Conservation (phyloP, 2,329 filamentous ascomycete genomes). For the Dendryphion nanum region DNA sequence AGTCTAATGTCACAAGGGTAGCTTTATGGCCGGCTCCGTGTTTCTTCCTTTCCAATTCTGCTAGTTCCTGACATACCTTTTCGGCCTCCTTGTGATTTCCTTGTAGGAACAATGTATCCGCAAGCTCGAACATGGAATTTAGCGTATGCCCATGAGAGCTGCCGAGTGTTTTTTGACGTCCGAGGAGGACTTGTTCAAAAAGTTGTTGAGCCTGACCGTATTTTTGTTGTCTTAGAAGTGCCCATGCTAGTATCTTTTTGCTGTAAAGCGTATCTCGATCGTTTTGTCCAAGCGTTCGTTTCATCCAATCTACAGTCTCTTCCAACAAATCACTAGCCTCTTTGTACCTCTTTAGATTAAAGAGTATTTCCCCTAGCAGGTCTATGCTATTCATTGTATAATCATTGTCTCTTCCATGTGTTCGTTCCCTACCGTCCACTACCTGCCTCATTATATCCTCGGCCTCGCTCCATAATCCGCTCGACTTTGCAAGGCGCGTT, state of each 20-base stretch:
- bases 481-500: too few relatives aligned
- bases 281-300: slow-evolving; percentile 5
- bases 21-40: too few relatives aligned
- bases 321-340: slow-evolving; percentile 1
- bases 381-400: slow-evolving; percentile 4
- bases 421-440: not conserved
- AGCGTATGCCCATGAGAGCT: not conserved
- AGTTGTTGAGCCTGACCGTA: slow-evolving; percentile 4
- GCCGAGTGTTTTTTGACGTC: slow-evolving; percentile 1
- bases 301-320: not conserved
- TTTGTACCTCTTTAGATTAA: not conserved
- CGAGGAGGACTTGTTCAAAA: not conserved
- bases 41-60: too few relatives aligned
- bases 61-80: too few relatives aligned
- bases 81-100: too few relatives aligned
- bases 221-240: slow-evolving; percentile 4
- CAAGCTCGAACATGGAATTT: too few relatives aligned
- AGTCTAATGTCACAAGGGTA: too few relatives aligned
- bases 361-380: slow-evolving; percentile 5
- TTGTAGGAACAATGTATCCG: too few relatives aligned
- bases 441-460: slow-evolving; percentile 1
- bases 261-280: slow-evolving; percentile 3
- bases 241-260: slow-evolving; percentile 4
- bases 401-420: slow-evolving; percentile 2
- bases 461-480: too few relatives aligned